These are phyloP conservation scores for Apiospora pterosperma DNA, from an alignment of 2,329 filamentous ascomycete genomes.

Conservation along the genomic window DNA sequence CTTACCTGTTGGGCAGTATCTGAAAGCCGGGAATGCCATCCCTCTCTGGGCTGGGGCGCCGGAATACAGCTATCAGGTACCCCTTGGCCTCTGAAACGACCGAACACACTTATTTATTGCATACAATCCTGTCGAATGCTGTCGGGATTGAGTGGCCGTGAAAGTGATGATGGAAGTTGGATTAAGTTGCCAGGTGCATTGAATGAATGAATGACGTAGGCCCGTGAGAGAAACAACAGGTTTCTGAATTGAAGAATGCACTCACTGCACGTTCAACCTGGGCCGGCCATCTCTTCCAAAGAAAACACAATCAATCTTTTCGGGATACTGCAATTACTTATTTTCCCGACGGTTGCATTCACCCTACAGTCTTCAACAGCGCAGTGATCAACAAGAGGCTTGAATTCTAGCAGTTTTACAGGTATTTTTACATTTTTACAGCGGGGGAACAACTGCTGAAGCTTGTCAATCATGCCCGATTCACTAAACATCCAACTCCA, in stretches of 20 bases:
- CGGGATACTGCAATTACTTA: accelerated
- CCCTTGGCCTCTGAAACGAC: constrained; percentile 12
- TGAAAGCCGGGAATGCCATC: constrained; percentile 14
- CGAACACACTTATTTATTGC: accelerated
- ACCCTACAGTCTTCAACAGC: no score
- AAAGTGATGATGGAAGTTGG: background rate
- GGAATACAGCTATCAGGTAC: constrained; percentile 15
- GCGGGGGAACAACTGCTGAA: background rate
- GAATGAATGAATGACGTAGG: background rate
- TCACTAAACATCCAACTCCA: background rate
- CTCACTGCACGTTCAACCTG: background rate
- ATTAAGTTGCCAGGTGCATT: background rate
- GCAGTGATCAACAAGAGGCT: no score
- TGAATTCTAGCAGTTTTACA: no score
- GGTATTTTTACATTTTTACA: background rate
- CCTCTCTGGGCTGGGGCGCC: constrained; percentile 15
- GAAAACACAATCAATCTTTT: background rate
- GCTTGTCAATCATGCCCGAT: background rate
- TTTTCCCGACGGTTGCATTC: background rate
- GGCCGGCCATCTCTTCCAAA: background rate
- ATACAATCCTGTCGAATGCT: background rate
- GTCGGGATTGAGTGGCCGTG: background rate
- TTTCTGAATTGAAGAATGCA: background rate
- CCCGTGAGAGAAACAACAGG: background rate
- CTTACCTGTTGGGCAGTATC: constrained; percentile 12